These are phyloP conservation scores for Quercus berberidifolia DNA, from an alignment of 306 rosid genomes.

Conservation along the genomic window DNA sequence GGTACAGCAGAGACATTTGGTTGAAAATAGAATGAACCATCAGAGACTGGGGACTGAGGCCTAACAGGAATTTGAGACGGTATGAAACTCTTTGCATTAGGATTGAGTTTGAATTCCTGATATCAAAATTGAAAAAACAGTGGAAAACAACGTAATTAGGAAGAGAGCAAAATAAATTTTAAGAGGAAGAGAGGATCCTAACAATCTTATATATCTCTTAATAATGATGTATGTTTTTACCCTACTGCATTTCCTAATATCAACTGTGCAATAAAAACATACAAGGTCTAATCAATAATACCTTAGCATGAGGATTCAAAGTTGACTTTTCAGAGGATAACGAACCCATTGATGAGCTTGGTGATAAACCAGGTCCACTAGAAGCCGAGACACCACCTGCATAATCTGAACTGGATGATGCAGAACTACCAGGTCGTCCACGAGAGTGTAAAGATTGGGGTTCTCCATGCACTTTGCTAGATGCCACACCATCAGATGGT, in stretches of 20 bases:
- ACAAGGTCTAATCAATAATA: slow-evolving; percentile 20
- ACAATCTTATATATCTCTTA: not conserved
- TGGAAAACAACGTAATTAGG: slow-evolving; percentile 4
- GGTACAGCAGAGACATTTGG: slow-evolving; percentile 52
- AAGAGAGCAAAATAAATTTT: slow-evolving; percentile 7
- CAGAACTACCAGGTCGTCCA: slow-evolving; percentile 61
- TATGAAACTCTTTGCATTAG: slow-evolving; percentile 85
- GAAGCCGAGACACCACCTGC: slow-evolving; percentile 40
- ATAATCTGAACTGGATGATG: slow-evolving; percentile 55
- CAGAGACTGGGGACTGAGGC: slow-evolving; percentile 82
- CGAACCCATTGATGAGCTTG: slow-evolving; percentile 86
- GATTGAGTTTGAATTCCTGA: slow-evolving; percentile 93
- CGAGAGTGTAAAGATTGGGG: slow-evolving; percentile 39
- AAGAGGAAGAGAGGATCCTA: no score
- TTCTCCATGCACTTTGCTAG: slow-evolving; percentile 48
- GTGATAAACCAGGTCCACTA: slow-evolving; percentile 68
- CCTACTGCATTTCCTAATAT: not conserved
- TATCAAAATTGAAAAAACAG: slow-evolving; percentile 6
- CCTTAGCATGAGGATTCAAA: slow-evolving; percentile 93
- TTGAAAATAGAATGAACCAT: slow-evolving; percentile 76
- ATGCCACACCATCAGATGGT: slow-evolving; percentile 28
- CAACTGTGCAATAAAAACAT: not conserved
- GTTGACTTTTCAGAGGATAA: slow-evolving; percentile 72
- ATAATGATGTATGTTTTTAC: not conserved
- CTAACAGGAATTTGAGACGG: slow-evolving; percentile 76